Evolutionary conservation across 192 early-diverging fungal genomes (phyloP).

Genomic region (Backusella luteola): DNA sequence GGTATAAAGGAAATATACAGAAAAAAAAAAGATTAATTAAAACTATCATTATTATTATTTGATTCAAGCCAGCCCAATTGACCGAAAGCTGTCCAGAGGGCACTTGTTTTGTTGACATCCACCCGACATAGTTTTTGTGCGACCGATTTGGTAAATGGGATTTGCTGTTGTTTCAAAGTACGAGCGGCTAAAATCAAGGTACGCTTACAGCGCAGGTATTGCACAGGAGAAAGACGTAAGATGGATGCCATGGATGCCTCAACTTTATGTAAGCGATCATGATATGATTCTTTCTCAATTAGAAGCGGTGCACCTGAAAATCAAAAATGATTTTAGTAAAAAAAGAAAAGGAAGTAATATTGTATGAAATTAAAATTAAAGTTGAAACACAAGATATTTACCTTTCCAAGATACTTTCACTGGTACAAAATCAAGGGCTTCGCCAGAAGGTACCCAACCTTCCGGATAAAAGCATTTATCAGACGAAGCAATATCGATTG

Average conservation of each 20-base stretch:
- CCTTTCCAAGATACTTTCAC: conserved; percentile 34
- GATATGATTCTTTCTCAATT: conserved; percentile 40
- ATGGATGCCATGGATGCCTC: conserved; percentile 76
- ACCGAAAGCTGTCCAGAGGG: conserved; percentile 87
- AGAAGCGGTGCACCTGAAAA: conserved; percentile 41
- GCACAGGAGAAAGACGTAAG: conserved; percentile 78
- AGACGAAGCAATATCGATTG: conserved; percentile 21
- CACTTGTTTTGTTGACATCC: conserved; percentile 93
- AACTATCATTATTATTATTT: neutral
- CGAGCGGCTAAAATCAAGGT: conserved; percentile 69
- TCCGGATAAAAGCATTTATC: conserved; percentile 18
- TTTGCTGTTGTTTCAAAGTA: conserved; percentile 35
- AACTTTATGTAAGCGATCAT: conserved; percentile 54
- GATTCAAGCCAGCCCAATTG: conserved; percentile 77
- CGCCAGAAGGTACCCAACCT: conserved; percentile 18
- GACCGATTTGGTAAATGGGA: conserved; percentile 83
- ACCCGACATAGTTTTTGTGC: conserved; percentile 88
- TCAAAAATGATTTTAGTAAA: neutral
- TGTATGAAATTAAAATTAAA: conserved; percentile 2
- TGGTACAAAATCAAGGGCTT: conserved; percentile 20
- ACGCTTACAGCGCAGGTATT: conserved; percentile 84
- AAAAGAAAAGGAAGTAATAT: neutral
- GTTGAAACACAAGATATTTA: conserved; percentile 15
- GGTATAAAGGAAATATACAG: neutral
- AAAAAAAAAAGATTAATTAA: neutral